Conservation (phyloP, 2,329 filamentous ascomycete genomes). For the Pestalotiopsis sp. region DNA sequence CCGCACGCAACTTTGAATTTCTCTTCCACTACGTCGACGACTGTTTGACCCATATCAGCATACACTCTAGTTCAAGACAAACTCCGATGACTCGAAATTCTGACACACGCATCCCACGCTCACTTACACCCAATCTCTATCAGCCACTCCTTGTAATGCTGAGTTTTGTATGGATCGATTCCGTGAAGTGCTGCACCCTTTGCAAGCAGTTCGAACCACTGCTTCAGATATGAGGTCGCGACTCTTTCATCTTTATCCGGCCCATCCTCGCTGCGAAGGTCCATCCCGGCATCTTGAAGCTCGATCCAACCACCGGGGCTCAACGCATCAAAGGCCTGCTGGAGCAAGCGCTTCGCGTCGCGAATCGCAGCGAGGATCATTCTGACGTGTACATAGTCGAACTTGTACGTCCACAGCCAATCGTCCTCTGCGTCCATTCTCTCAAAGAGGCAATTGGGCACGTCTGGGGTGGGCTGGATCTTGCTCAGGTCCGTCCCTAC, state of each 20-base stretch:
- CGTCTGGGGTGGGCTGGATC: conserved; percentile 8
- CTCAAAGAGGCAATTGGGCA: conserved; percentile 11
- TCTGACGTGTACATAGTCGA: conserved; percentile 9
- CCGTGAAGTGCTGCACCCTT: conserved; percentile 3
- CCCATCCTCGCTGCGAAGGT: conserved; percentile 10
- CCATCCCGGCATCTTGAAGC: conserved; percentile 12
- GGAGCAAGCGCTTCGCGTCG: conserved; percentile 1
- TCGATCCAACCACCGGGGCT: conserved; percentile 12
- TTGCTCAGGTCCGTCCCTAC: conserved; percentile 9
- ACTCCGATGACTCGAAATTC: background rate
- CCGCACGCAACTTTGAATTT: conserved; percentile 12
- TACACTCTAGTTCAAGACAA: background rate
- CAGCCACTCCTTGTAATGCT: conserved; percentile 7
- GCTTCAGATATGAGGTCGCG: background rate
- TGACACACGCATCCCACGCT: background rate
- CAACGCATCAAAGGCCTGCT: conserved; percentile 3
- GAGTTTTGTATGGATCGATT: conserved; percentile 11
- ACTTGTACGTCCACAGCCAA: conserved; percentile 11
- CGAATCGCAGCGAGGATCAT: conserved; percentile 9
- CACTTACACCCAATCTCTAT: conserved; percentile 11
- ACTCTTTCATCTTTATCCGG: background rate
- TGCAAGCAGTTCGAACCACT: conserved; percentile 6
- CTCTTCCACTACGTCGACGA: conserved; percentile 9
- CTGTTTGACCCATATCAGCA: background rate
- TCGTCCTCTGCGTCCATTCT: conserved; percentile 8